These are phyloP conservation scores for Xylariales sp. DNA, from an alignment of 2,329 filamentous ascomycete species.

Conservation along the genomic window DNA sequence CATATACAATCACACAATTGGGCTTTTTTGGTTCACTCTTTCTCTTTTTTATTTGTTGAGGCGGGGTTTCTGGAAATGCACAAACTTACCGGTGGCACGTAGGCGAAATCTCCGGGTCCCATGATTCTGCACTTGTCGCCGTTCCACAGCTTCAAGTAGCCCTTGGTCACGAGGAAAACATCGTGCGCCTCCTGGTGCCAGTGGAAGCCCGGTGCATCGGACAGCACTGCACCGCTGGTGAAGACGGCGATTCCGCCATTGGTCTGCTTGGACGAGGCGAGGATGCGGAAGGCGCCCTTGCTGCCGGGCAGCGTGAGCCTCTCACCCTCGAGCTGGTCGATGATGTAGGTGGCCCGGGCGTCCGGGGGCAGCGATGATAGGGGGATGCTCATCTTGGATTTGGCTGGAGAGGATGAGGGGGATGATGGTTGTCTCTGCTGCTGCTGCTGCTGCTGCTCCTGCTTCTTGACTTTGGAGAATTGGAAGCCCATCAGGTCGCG, in stretches of 20 bases:
- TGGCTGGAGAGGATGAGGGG: too few relatives aligned
- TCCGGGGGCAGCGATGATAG: constrained; percentile 29
- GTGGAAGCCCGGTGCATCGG: constrained; percentile 48
- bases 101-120: constrained; percentile 52
- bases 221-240: constrained; percentile 39
- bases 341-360: constrained; percentile 35
- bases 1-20: too few relatives aligned
- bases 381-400: constrained; percentile 25
- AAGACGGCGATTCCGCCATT: constrained; percentile 47
- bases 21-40: background rate
- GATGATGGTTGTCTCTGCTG: too few relatives aligned
- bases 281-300: constrained; percentile 45
- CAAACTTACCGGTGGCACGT: constrained; percentile 46
- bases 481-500: too few relatives aligned
- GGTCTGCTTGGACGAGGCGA: constrained; percentile 48
- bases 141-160: constrained; percentile 52
- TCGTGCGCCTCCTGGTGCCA: constrained; percentile 54
- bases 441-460: background rate
- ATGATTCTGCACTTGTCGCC: constrained; percentile 50
- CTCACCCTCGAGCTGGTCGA: constrained; percentile 46
- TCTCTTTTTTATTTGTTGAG: too few relatives aligned
- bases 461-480: too few relatives aligned
- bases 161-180: constrained; percentile 52
- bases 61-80: too few relatives aligned
- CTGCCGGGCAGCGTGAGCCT: constrained; percentile 47